Percentiles rank a stretch among this genome's conserved stretches.
Conservation (phyloP, 1,139 yeast species). For the Diutina ranongensis region DNA sequence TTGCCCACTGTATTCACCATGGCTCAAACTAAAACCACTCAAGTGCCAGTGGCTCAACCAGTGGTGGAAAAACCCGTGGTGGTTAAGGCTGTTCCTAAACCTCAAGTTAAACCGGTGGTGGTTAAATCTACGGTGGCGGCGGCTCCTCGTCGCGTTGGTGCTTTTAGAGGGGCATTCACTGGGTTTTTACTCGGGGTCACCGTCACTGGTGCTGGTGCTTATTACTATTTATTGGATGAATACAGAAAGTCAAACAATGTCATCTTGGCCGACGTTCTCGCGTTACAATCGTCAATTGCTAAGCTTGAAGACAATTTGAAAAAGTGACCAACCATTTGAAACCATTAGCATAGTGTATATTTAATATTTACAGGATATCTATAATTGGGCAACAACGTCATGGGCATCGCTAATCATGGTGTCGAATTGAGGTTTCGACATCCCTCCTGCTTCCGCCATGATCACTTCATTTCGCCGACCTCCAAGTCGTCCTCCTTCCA, state of each 20-base stretch:
- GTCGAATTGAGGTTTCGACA: too few relatives aligned
- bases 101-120: neutral
- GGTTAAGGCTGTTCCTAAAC: neutral
- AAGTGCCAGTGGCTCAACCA: slow-evolving; percentile 3
- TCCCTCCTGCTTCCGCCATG: neutral
- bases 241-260: slow-evolving; percentile 64
- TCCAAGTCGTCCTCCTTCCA: neutral
- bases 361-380: neutral
- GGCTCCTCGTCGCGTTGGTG: slow-evolving; percentile 35
- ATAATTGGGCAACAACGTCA: neutral
- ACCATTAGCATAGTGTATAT: neutral
- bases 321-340: neutral
- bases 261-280: slow-evolving; percentile 62
- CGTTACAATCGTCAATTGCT: slow-evolving; percentile 57
- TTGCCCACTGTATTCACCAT: neutral
- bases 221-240: slow-evolving; percentile 68
- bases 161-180: slow-evolving; percentile 55
- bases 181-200: slow-evolving; percentile 76
- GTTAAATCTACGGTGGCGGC: neutral
- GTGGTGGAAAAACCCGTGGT: slow-evolving; percentile 5
- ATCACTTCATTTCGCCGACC: slow-evolving; percentile 1
- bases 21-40: neutral
- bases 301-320: slow-evolving; percentile 41
- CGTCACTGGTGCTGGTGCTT: slow-evolving; percentile 63
- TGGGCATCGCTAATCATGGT: neutral